Conservation (phyloP, 2,329 filamentous ascomycete species). For the Ophiognomonia clavigignenti-juglandacearum region DNA sequence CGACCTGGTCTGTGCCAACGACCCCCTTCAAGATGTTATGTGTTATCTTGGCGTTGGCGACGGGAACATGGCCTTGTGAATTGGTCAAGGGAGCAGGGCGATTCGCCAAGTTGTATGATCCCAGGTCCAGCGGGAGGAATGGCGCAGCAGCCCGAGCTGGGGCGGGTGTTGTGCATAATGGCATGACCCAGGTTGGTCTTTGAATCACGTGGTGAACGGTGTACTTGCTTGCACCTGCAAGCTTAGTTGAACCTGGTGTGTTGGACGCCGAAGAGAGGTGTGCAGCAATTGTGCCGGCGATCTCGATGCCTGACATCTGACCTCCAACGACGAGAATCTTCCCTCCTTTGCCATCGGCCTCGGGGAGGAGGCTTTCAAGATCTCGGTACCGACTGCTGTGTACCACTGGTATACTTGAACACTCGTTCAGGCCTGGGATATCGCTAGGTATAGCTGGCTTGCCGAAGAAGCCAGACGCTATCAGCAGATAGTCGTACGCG, state of each 20-base stretch:
- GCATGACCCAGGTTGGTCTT: conserved; percentile 68
- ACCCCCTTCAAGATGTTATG: conserved; percentile 46
- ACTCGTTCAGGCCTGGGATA: conserved; percentile 26
- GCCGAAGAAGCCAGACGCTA: conserved; percentile 75
- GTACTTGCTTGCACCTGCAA: conserved; percentile 43
- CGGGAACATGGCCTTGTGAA: conserved; percentile 58
- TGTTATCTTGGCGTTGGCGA: conserved; percentile 48
- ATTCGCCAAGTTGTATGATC: conserved; percentile 64
- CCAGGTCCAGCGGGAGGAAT: conserved; percentile 70
- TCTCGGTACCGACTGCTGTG: conserved; percentile 66
- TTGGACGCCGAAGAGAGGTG: conserved; percentile 62
- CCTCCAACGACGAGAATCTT: conserved; percentile 73
- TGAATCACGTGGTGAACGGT: conserved; percentile 65
- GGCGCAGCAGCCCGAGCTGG: conserved; percentile 50
- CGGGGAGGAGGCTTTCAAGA: conserved; percentile 42
- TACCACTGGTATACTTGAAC: conserved; percentile 44
- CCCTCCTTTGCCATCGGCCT: conserved; percentile 34
- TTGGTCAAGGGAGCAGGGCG: conserved; percentile 57
- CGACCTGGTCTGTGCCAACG: conserved; percentile 50
- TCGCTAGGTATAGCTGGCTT: conserved; percentile 46
- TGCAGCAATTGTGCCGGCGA: conserved; percentile 65
- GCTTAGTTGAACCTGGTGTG: conserved; percentile 38
- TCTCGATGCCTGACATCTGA: conserved; percentile 79
- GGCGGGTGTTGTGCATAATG: conserved; percentile 49
- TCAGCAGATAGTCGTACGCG: conserved; percentile 66